Evolutionary conservation across 2,329 filamentous ascomycete genomes (phyloP).

Genomic region (Phyllosticta capitalensis): DNA sequence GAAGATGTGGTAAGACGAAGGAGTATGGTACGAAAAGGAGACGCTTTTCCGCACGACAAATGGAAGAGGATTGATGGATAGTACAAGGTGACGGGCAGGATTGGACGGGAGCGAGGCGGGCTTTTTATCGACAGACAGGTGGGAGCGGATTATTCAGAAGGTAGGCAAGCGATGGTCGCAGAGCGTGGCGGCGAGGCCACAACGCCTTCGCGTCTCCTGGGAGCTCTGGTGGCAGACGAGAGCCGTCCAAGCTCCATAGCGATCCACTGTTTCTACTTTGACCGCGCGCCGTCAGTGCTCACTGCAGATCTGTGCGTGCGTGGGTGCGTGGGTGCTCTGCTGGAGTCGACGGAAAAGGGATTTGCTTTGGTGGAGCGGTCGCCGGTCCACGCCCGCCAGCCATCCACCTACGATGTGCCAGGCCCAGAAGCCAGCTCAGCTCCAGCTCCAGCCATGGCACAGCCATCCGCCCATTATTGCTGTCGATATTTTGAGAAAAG

Average conservation of each 20-base stretch:
- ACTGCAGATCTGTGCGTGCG: constrained; percentile 10
- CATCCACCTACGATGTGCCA: constrained; percentile 1
- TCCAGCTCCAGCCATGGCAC: constrained; percentile 2
- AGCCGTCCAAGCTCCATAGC: constrained; percentile 9
- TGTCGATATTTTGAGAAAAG: too few species aligned
- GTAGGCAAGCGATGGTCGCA: not conserved
- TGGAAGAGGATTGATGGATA: constrained; percentile 1
- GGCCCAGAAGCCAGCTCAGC: constrained; percentile 3
- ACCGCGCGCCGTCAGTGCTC: constrained; percentile 7
- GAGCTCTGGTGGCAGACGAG: constrained; percentile 1
- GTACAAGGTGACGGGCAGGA: not conserved
- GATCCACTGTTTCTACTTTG: constrained; percentile 11
- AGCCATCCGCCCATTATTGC: not conserved
- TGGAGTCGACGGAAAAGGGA: constrained; percentile 5
- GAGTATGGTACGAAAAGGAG: not conserved
- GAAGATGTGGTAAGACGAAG: not conserved
- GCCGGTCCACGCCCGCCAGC: not conserved
- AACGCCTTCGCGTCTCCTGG: constrained; percentile 4
- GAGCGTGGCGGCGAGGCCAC: constrained; percentile 1
- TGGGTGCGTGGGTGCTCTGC: not conserved
- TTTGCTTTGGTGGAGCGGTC: constrained; percentile 5
- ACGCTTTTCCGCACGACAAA: not conserved
- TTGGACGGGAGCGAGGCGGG: not conserved
- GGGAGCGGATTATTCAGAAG: constrained; percentile 8
- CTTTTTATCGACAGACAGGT: constrained; percentile 6